A percentile compares a stretch with the other conserved stretches of the same genome.
Conservation (phyloP, 495 filamentous ascomycete genomes). For the Hypoxylon fragiforme region DNA sequence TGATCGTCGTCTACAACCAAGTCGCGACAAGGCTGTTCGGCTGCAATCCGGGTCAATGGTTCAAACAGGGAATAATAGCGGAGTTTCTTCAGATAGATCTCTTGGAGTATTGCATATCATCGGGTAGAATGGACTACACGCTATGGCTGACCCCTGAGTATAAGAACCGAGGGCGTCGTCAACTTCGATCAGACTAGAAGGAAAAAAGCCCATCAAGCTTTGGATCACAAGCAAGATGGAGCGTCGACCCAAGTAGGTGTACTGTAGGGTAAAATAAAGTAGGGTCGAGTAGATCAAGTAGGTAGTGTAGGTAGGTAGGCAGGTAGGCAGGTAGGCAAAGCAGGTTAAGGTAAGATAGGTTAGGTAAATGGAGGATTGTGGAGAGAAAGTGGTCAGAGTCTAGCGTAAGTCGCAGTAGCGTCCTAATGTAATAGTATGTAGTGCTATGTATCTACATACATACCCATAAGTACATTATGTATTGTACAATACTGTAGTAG, state of each 20-base stretch:
- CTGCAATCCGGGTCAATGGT: constrained; percentile 27
- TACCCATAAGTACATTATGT: too few species aligned
- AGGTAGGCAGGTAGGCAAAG: constrained; percentile 5
- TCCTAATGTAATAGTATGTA: constrained; percentile 6
- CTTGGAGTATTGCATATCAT: constrained; percentile 21
- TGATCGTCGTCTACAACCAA: constrained; percentile 24
- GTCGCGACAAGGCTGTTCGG: constrained; percentile 26
- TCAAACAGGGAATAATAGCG: constrained; percentile 29
- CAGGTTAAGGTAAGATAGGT: constrained; percentile 3
- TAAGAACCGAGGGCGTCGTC: constrained; percentile 7
- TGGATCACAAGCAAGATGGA: neutral
- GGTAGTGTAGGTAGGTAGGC: neutral
- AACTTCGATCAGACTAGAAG: constrained; percentile 21
- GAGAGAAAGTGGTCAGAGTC: neutral
- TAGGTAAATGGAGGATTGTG: neutral
- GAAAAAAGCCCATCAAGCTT: constrained; percentile 5
- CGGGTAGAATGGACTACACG: constrained; percentile 6
- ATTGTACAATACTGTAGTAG: too few species aligned
- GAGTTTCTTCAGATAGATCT: constrained; percentile 11
- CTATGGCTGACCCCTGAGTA: constrained; percentile 7
- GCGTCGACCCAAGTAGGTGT: too few species aligned
- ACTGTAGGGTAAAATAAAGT: too few species aligned
- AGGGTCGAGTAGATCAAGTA: neutral
- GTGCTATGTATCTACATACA: too few species aligned
- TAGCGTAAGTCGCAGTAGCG: neutral